phyloP scores from a whole-genome alignment of 495 filamentous ascomycete species.

The Durotheca rogersii region DNA sequence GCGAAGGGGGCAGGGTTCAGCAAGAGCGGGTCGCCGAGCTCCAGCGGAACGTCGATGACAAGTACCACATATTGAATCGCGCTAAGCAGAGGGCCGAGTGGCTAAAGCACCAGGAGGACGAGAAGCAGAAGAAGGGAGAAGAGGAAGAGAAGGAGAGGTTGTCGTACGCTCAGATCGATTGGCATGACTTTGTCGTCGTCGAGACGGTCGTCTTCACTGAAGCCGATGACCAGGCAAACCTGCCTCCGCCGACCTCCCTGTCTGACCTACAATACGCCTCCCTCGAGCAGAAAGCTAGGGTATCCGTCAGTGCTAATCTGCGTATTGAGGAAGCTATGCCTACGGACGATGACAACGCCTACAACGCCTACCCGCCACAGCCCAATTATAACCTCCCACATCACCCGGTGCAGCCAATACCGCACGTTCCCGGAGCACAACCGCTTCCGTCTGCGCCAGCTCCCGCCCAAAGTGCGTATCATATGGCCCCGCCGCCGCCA shows the following conservation, averaged over 20 bases:
- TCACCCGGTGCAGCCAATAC: conserved; percentile 32
- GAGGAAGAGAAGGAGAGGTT: conserved; percentile 81
- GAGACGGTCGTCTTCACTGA: conserved; percentile 96
- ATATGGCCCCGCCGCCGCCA: conserved; percentile 31
- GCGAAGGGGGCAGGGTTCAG: conserved; percentile 64
- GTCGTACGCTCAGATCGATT: conserved; percentile 89
- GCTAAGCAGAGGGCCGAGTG: conserved; percentile 86
- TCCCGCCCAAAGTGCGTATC: conserved; percentile 40
- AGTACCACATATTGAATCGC: conserved; percentile 74
- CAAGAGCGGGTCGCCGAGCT: conserved; percentile 71
- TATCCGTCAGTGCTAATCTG: conserved; percentile 75
- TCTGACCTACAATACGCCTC: conserved; percentile 91
- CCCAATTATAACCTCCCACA: conserved; percentile 35
- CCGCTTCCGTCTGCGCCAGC: conserved; percentile 39
- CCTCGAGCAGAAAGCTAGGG: conserved; percentile 88
- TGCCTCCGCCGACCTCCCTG: conserved; percentile 85
- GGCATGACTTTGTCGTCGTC: conserved; percentile 96
- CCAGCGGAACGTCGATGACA: conserved; percentile 73
- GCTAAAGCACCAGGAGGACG: conserved; percentile 77
- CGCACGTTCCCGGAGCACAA: conserved; percentile 29
- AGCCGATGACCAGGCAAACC: conserved; percentile 77
- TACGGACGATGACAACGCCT: conserved; percentile 63
- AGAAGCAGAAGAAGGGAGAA: conserved; percentile 88
- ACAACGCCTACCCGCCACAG: conserved; percentile 56
- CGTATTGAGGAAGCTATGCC: conserved; percentile 97